phyloP scores from a whole-genome alignment of 2,329 filamentous ascomycete genomes.

The Colletotrichum lupini region DNA sequence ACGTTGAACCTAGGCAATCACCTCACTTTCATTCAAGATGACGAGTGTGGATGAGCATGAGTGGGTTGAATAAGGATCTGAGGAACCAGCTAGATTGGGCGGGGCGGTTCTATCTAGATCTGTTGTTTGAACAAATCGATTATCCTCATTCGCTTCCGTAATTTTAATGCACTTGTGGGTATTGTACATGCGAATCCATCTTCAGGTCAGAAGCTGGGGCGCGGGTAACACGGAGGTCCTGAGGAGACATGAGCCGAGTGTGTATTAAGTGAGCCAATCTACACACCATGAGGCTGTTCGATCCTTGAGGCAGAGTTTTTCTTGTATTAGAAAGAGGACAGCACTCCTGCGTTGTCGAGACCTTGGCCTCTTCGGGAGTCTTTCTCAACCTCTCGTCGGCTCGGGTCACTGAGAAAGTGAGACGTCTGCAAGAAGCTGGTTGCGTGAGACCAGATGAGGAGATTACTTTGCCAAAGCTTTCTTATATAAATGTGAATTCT shows the following conservation, averaged over 20 bases:
- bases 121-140: not conserved
- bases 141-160: not conserved
- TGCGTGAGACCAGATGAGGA: not conserved
- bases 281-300: too few species aligned
- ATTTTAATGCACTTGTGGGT: not conserved
- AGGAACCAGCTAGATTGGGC: not conserved
- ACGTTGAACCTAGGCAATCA: not conserved
- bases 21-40: not conserved
- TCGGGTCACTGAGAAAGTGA: not conserved
- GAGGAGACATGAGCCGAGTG: too few species aligned
- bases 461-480: not conserved
- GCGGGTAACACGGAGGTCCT: too few species aligned
- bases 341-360: too few species aligned
- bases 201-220: too few species aligned
- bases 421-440: not conserved
- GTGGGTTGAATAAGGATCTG: not conserved
- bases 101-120: not conserved
- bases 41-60: not conserved
- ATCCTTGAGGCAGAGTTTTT: too few species aligned
- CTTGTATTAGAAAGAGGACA: too few species aligned
- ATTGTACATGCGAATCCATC: too few species aligned
- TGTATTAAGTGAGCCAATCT: too few species aligned
- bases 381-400: not conserved
- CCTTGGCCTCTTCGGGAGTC: too few species aligned
- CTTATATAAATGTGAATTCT: too few species aligned